phyloP scores from a whole-genome alignment of 768 basidiomycete species.

The Paxillus ammoniavirescens region DNA sequence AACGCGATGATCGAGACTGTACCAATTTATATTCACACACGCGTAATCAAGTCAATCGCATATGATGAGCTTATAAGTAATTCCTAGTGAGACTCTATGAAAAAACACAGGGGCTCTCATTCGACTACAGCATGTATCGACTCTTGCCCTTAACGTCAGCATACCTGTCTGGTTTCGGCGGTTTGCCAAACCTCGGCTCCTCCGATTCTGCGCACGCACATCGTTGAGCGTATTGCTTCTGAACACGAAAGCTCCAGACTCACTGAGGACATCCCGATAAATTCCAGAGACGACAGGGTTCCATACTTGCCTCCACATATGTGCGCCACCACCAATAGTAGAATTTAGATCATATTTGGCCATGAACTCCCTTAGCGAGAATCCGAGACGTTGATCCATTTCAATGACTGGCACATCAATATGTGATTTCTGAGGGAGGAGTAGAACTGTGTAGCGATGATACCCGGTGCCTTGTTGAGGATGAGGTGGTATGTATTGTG shows the following conservation, averaged over 20 bases:
- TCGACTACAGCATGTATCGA: constrained; percentile 24
- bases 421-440: constrained; percentile 65
- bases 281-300: constrained; percentile 60
- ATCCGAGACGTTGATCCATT: constrained; percentile 50
- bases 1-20: too few relatives aligned
- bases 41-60: too few relatives aligned
- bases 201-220: constrained; percentile 12
- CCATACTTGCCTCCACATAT: constrained; percentile 87
- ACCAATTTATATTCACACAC: too few relatives aligned
- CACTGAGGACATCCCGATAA: constrained; percentile 65
- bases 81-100: background rate
- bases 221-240: background rate
- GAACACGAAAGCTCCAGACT: constrained; percentile 29
- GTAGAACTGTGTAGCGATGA: constrained; percentile 82
- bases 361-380: constrained; percentile 67
- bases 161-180: constrained; percentile 31
- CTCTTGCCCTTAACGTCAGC: constrained; percentile 28
- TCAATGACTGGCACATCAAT: constrained; percentile 46
- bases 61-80: too few relatives aligned
- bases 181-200: constrained; percentile 26
- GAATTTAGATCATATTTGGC: constrained; percentile 51
- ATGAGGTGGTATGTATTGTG: constrained; percentile 85
- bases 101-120: background rate
- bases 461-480: constrained; percentile 86
- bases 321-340: constrained; percentile 63